Evolutionary conservation across 2,329 filamentous ascomycete genomes (phyloP).

Genomic region (Aspergillus floridensis): DNA sequence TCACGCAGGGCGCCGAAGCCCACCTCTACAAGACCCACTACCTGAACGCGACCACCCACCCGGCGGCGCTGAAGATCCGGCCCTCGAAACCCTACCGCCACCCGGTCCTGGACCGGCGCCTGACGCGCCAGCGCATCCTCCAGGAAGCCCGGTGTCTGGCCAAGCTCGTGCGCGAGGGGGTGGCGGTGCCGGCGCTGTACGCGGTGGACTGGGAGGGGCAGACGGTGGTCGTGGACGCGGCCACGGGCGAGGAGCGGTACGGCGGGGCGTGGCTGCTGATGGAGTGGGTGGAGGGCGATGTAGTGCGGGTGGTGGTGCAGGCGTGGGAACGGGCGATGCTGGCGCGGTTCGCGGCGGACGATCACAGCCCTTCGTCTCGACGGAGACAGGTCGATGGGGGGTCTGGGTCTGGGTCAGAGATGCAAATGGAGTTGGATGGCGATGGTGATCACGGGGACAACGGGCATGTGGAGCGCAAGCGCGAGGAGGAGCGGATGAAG

Average conservation of each 20-base stretch:
- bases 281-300: constrained; percentile 77
- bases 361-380: too few relatives aligned
- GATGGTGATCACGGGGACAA: too few relatives aligned
- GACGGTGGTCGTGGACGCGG: constrained; percentile 41
- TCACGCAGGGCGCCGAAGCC: constrained; percentile 93
- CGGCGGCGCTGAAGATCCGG: constrained; percentile 85
- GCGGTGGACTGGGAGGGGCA: constrained; percentile 62
- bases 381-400: too few relatives aligned
- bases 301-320: constrained; percentile 69
- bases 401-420: too few relatives aligned
- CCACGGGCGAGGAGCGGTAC: constrained; percentile 44
- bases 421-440: constrained; percentile 25
- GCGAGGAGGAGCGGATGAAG: constrained; percentile 53
- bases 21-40: constrained; percentile 86
- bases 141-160: constrained; percentile 84
- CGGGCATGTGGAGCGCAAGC: constrained; percentile 27
- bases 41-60: constrained; percentile 61
- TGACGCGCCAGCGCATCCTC: constrained; percentile 82
- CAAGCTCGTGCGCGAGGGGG: constrained; percentile 73
- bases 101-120: constrained; percentile 77
- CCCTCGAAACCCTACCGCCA: constrained; percentile 91
- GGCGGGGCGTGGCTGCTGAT: constrained; percentile 75
- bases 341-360: neutral
- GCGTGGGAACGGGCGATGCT: constrained; percentile 58
- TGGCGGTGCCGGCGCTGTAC: constrained; percentile 78